Base-by-base conservation (phyloP, 768 basidiomycete genomes). In the Rhodotorula babjevae region DNA sequence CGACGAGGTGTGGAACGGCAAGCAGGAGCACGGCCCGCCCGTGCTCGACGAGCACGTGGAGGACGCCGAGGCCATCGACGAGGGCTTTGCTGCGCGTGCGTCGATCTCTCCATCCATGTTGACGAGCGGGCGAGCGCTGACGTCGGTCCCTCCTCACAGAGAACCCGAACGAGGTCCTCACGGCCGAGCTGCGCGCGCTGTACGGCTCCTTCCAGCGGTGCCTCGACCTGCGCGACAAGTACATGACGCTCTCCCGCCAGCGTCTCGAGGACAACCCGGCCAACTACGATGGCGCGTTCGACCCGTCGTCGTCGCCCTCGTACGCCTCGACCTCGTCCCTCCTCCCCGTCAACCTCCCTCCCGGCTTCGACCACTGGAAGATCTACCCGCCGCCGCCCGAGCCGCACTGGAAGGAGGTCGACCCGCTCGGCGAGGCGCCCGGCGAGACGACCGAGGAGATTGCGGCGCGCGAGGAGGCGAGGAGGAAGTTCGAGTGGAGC, bases 331-430 rank as follows among this genome's bases (percentile, higher is more conserved):
- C 68, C 4, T 64, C 70, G 23, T 82, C 83, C 8, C 89, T 90
- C 23, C 82, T 94, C 69, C 83, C 85, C n/a, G 84, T 88, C 72
- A 84, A 85, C 53, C 80, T 84, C 74, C 84, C 87, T 0, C 87
- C 87, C 63, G 87, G 76, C 40, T 80, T 76, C 75, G 77, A 85
- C 50, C 83, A 86, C 9, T 99, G 96, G 96, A 86, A 85, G 65
- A 90, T 97, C 75, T 96, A 96, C 77, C 96, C 96, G 0, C 85
- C 84, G 19, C 94, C 96, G 10, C 96, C 96, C 0, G 91, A 92
- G 7, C 95, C 94, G 0, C 93, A 93, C 77, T 99, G 96, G 96
- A 92, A 92, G 53, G 83, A 53, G 83, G 86, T 60, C 82, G 73
- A 75, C 68, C 76, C 73, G 56, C 64, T 71, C 66, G 57, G 77